These are phyloP conservation scores for Eremothecium sinecaudum DNA, from an alignment of 1,139 yeast species.

Conservation along the genomic window DNA sequence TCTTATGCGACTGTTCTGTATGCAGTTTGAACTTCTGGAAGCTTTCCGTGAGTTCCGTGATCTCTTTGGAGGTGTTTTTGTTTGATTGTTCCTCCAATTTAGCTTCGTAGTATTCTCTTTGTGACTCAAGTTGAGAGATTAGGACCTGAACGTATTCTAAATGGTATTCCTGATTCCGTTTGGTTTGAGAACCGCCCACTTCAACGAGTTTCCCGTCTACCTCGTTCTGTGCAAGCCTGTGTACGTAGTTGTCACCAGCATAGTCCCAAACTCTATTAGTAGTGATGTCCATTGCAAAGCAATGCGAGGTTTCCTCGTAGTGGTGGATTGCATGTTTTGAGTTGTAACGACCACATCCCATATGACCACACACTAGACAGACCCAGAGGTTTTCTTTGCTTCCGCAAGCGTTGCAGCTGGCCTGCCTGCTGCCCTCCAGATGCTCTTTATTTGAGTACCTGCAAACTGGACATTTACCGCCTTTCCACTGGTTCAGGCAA, in stretches of 20 bases:
- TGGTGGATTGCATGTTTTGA: constrained; percentile 83
- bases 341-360: constrained; percentile 88
- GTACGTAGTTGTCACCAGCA: constrained; percentile 86
- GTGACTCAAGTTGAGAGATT: constrained; percentile 79
- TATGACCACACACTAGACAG: constrained; percentile 78
- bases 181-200: constrained; percentile 34
- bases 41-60: constrained; percentile 30
- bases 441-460: constrained; percentile 49
- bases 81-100: constrained; percentile 41
- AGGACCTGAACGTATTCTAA: constrained; percentile 73
- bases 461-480: constrained; percentile 88
- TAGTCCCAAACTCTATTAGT: constrained; percentile 95
- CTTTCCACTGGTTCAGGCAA: constrained; percentile 83
- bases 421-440: constrained; percentile 22
- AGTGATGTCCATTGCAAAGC: constrained; percentile 81
- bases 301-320: constrained; percentile 68
- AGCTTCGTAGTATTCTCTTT: constrained; percentile 72
- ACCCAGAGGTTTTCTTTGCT: constrained; percentile 74
- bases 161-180: constrained; percentile 47
- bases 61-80: constrained; percentile 4
- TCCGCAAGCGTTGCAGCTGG: constrained; percentile 39
- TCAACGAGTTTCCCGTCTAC: constrained; percentile 80
- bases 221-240: constrained; percentile 74
- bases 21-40: constrained; percentile 20
- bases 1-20: constrained; percentile 23